Base-by-base conservation (phyloP, 1,139 yeast genomes). In the Scheffersomyces parashehatae region DNA sequence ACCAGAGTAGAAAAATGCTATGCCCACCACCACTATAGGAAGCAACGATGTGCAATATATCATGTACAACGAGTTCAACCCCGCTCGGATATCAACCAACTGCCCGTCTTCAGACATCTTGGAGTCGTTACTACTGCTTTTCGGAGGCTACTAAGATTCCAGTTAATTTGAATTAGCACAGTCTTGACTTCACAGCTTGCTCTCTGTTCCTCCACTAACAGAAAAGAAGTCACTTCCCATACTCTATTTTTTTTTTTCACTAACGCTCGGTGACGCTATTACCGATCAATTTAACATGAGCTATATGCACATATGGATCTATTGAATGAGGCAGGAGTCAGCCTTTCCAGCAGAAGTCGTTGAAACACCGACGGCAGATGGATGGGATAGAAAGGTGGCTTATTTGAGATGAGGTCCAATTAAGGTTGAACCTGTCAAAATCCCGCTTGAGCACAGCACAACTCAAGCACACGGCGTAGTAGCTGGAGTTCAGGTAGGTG, bases 391-490 rank as follows among this genome's bases (percentile, higher is more conserved):
- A 37, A 38, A 44, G 37, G 11, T 13, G 26, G 15, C 24, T 26
- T 39, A 14, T 20, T 29, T 4, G 16, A 28, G 2, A 13, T 12
- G 26, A 39, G 29, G 26, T 6, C 26, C 26, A 8, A n/a, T 8
- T 29, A 8, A 13, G 9, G 12, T 13, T 11, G 8, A 51, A 48
- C 39, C 79, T 62, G 48, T 82, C 88, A 49, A 75, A 75, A 30
- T 74, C 70, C 51, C 88, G 64, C 52, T 81, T 82, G 15, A 82
- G 51, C 20, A 82, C 60, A 0, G 86, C 79, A 63, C 90, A 84
- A 8, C 79, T 81, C 9, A 83, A 51, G 56, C 90, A 84, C 28
- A 67, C 62, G 6, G 76, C 64, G 58, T 68, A 83, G 7, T 45
- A 37, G 0, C 75, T 60, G 1, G 77, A 71, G 48, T 79, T 73